These are phyloP conservation scores for Pseudohalonectria lignicola DNA, from an alignment of 2,329 filamentous ascomycete species.

Conservation along the genomic window DNA sequence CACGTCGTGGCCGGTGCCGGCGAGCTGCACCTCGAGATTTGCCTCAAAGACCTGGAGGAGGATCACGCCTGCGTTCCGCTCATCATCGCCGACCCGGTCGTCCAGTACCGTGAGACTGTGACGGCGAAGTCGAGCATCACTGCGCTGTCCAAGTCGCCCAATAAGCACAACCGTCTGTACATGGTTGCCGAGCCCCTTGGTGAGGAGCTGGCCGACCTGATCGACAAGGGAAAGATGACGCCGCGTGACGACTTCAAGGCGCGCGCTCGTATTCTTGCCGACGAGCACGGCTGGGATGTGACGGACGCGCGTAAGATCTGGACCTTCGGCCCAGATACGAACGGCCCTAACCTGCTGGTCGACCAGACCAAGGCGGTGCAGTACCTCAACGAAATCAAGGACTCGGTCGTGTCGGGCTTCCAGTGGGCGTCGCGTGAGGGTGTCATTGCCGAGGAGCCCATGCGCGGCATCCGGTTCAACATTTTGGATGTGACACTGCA, in stretches of 20 bases:
- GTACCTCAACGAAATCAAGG: conserved; percentile 99
- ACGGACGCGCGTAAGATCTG: conserved; percentile 99
- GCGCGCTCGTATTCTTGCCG: conserved; percentile 89
- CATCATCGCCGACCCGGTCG: conserved; percentile 95
- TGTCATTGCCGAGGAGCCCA: conserved; percentile 94
- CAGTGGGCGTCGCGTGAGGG: conserved; percentile 98
- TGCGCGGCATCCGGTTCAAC: conserved; percentile 97
- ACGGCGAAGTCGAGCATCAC: conserved; percentile 77
- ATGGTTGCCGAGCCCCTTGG: conserved; percentile 81
- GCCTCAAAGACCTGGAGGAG: conserved; percentile 99
- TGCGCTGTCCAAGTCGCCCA: conserved; percentile 97
- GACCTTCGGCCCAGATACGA: conserved; percentile 98
- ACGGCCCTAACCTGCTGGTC: conserved; percentile 93
- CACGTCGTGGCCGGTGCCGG: conserved; percentile 98
- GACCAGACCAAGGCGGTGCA: conserved; percentile 99
- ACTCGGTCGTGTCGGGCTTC: conserved; percentile 98
- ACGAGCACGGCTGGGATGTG: conserved; percentile 98
- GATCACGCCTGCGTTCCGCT: conserved; percentile 98
- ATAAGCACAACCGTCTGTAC: conserved; percentile 99
- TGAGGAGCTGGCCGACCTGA: conserved; percentile 84
- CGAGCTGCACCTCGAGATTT: conserved; percentile 99
- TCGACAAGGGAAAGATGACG: conserved; percentile 83
- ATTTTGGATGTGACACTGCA: conserved; percentile 98
- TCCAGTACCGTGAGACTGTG: conserved; percentile 98
- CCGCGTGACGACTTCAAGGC: conserved; percentile 98